A percentile compares a stretch with the other conserved stretches of the same genome.
These are phyloP conservation scores for Paecilomyces sp. DNA, from an alignment of 2,329 filamentous ascomycete genomes.

Conservation along the genomic window DNA sequence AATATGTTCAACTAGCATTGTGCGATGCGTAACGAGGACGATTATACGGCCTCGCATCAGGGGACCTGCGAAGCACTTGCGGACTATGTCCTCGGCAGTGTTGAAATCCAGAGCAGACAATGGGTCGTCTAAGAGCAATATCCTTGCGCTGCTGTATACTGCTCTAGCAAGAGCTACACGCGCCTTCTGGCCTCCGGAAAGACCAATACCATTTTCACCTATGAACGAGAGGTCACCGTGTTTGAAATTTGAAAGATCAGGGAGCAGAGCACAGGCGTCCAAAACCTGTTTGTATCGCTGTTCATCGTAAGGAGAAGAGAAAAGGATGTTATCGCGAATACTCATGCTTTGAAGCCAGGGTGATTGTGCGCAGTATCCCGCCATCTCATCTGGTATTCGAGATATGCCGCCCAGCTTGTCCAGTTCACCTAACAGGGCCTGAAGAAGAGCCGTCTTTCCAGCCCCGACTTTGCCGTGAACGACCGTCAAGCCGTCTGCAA, in stretches of 20 bases:
- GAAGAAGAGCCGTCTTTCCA: conserved; percentile 56
- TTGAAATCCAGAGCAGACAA: conserved; percentile 57
- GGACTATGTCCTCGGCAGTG: conserved; percentile 55
- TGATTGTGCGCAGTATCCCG: conserved; percentile 59
- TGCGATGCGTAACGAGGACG: conserved; percentile 58
- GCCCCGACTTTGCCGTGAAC: conserved; percentile 58
- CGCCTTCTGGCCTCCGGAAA: conserved; percentile 56
- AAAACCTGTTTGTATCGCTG: conserved; percentile 61
- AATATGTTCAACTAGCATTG: conserved; percentile 63
- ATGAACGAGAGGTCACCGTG: conserved; percentile 57
- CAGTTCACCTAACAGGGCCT: conserved; percentile 53
- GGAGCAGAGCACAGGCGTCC: conserved; percentile 55
- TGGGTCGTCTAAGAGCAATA: conserved; percentile 54
- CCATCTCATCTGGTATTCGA: conserved; percentile 47
- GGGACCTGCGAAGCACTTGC: conserved; percentile 49
- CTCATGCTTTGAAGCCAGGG: conserved; percentile 66
- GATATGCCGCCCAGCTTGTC: conserved; percentile 47
- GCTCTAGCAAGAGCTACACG: conserved; percentile 55
- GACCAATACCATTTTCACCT: conserved; percentile 55
- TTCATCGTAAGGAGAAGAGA: conserved; percentile 61
- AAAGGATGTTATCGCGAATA: conserved; percentile 62
- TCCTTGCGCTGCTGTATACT: conserved; percentile 49
- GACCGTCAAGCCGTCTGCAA: conserved; percentile 52
- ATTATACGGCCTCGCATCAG: conserved; percentile 48
- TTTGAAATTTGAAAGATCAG: conserved; percentile 57